These are phyloP conservation scores for Knoxdaviesia proteae DNA, from an alignment of 2,329 filamentous ascomycete species.

Conservation along the genomic window DNA sequence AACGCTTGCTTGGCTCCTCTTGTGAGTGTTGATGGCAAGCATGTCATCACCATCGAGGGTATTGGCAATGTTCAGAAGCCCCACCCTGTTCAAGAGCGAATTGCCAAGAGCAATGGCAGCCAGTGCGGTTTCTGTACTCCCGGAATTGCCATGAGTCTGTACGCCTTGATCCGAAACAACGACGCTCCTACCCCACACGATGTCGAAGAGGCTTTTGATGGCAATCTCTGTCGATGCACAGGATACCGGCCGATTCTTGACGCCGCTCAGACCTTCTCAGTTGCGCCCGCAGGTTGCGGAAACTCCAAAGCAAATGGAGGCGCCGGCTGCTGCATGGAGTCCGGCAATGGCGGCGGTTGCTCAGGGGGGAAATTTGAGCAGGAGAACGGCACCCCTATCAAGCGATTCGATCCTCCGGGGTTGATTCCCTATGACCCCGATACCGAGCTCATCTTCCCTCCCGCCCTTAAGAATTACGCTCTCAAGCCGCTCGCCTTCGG, in stretches of 20 bases:
- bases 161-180: constrained; percentile 77
- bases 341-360: constrained; percentile 28
- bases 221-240: constrained; percentile 87
- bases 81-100: constrained; percentile 76
- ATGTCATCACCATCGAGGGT: constrained; percentile 93
- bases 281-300: constrained; percentile 23
- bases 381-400: constrained; percentile 28
- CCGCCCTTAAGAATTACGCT: constrained; percentile 61
- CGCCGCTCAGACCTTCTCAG: constrained; percentile 74
- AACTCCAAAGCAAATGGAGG: constrained; percentile 23
- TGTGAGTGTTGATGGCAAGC: constrained; percentile 86
- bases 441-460: constrained; percentile 89
- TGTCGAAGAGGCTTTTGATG: constrained; percentile 91
- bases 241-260: constrained; percentile 89
- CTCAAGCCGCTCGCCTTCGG: constrained; percentile 71
- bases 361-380: constrained; percentile 52
- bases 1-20: constrained; percentile 91
- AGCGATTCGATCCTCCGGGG: constrained; percentile 62
- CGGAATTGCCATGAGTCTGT: constrained; percentile 94
- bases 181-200: constrained; percentile 57
- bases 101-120: constrained; percentile 78
- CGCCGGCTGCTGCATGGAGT: constrained; percentile 53
- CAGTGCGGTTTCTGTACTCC: constrained; percentile 93
- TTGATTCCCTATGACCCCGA: constrained; percentile 91
- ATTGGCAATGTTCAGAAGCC: constrained; percentile 76